Evolutionary conservation across 495 filamentous ascomycete genomes (phyloP), one percentile per base, ranked within the genome.

Genomic region (Cladorrhinum samala): DNA sequence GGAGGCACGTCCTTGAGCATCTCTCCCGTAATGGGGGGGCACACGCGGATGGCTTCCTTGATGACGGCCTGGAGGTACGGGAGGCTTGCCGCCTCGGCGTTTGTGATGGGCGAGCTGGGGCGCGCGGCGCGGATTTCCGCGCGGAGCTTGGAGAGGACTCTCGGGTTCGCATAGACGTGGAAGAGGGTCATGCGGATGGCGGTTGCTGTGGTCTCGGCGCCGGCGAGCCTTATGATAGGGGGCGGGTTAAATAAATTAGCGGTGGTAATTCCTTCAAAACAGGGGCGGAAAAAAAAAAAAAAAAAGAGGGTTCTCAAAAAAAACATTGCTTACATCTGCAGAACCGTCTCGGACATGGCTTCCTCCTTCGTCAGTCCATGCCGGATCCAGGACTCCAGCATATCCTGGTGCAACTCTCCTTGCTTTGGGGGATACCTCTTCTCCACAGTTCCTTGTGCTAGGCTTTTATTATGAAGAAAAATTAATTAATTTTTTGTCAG

Each of bases 161-260:
- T 78, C 0, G 86, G 83, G 4, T 83, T 88, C 38, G 72, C 71
- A 43, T 83, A 67, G 25, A 77, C 79, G 76, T 85, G 84, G 72
- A 84, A 91, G 11, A 93, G 75, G 30, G 91, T 78, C 4, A 87
- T 86, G 64, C 89, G 93, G 49, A 82, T 81, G 2, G 88, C 88
- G 68, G 92, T 95, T 48, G 81, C 84, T 2, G 89, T 93, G 0
- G 89, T 93, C 62, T 93, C 89, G 39, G 83, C 86, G 27, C 89
- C 89, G 4, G 89, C 89, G 61, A 95, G 65, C 24, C 30, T 37
- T 37, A n/a, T n/a, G n/a, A n/a, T n/a, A n/a, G n/a, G n/a, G n/a
- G n/a, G n/a, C n/a, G n/a, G n/a, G 30, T 7, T 74, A 14, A 6
- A 37, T 7, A 6, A 67, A 24, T 19, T 9, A 43, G 48, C 16